Conservation (phyloP, 257 asterid genomes). For the Forsythia viridissima region DNA sequence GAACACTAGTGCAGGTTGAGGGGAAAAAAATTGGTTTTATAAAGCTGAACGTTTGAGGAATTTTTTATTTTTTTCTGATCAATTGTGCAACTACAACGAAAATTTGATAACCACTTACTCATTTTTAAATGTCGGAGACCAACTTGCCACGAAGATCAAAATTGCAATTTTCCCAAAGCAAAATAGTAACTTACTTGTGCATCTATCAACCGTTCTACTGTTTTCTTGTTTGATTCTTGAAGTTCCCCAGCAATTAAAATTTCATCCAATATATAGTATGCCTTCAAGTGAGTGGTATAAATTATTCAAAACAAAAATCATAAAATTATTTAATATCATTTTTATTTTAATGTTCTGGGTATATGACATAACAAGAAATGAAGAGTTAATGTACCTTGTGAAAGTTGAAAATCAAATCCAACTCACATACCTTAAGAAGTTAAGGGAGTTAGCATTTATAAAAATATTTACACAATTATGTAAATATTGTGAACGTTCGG, state of each 20-base stretch:
- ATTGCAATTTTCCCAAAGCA: neutral
- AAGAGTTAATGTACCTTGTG: slow-evolving; percentile 9
- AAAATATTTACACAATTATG: neutral
- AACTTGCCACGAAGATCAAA: too few relatives aligned
- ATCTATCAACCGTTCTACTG: slow-evolving; percentile 11
- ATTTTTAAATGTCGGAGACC: too few relatives aligned
- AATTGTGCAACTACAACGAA: too few relatives aligned
- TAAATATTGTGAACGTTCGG: neutral
- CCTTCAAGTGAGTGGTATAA: neutral
- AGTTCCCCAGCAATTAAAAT: slow-evolving; percentile 19
- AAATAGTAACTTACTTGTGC: neutral
- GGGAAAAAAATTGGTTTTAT: too few relatives aligned
- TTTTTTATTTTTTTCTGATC: too few relatives aligned
- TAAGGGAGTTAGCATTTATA: neutral
- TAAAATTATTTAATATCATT: neutral
- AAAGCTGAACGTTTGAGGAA: too few relatives aligned
- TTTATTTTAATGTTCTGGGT: neutral
- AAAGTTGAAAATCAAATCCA: slow-evolving; percentile 22
- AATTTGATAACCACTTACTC: too few relatives aligned
- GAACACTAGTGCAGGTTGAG: too few relatives aligned
- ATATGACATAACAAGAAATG: neutral
- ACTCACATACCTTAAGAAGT: slow-evolving; percentile 16
- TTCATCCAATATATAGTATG: slow-evolving; percentile 20
- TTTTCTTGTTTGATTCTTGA: slow-evolving; percentile 22
- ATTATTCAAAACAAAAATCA: neutral